Conservation (phyloP, 768 basidiomycete genomes). For the Agaricus blazei region DNA sequence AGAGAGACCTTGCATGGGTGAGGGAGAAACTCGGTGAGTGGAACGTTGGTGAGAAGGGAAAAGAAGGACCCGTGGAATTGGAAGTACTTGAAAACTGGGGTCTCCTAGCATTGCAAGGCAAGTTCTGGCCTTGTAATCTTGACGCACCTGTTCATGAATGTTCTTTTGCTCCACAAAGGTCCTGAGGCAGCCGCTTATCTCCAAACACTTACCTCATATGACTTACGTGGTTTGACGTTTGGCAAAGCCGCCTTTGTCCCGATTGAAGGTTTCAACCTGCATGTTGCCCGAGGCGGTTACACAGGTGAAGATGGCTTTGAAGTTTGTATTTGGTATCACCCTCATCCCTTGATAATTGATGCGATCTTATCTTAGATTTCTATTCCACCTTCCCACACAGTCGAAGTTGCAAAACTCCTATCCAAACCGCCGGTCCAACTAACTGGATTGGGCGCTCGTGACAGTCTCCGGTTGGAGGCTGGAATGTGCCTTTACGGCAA, state of each 20-base stretch:
- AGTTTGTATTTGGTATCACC: conserved; percentile 30
- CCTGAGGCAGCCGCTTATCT: conserved; percentile 79
- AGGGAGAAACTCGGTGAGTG: conserved; percentile 62
- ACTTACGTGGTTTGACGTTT: conserved; percentile 73
- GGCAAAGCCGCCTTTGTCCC: conserved; percentile 80
- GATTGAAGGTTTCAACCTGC: conserved; percentile 72
- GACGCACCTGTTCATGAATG: background rate
- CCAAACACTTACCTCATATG: conserved; percentile 69
- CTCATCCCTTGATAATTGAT: background rate
- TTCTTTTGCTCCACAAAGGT: conserved; percentile 35
- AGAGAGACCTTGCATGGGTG: conserved; percentile 81
- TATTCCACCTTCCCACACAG: conserved; percentile 73
- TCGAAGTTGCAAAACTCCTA: conserved; percentile 65
- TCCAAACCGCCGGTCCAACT: conserved; percentile 67
- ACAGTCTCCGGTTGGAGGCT: conserved; percentile 91
- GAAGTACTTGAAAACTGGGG: conserved; percentile 84
- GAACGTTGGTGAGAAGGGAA: conserved; percentile 56
- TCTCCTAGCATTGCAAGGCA: conserved; percentile 86
- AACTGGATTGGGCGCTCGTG: conserved; percentile 87
- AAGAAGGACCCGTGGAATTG: conserved; percentile 65
- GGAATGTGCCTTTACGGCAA: conserved; percentile 97
- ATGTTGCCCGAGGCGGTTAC: conserved; percentile 93
- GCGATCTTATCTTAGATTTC: conserved; percentile 57
- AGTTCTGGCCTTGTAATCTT: conserved; percentile 10
- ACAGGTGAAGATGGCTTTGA: conserved; percentile 99